Percentiles rank a stretch among this genome's conserved stretches.
These are phyloP conservation scores for Lecanoromycetidae sp. DNA, from an alignment of 2,329 filamentous ascomycete genomes.

Conservation along the genomic window DNA sequence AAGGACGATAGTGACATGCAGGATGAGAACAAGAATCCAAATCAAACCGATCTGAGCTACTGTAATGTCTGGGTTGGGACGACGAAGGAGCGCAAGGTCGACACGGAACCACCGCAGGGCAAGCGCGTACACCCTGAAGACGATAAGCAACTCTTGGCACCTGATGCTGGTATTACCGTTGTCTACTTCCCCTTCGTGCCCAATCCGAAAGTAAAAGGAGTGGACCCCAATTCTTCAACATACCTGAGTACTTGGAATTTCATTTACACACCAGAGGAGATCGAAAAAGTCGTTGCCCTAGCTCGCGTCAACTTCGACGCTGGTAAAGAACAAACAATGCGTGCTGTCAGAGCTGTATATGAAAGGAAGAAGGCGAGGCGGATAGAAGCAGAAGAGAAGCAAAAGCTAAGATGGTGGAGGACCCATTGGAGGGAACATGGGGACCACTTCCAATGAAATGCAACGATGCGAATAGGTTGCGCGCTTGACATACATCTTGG, in stretches of 20 bases:
- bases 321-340: constrained; percentile 63
- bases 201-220: constrained; percentile 64
- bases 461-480: not conserved
- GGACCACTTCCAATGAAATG: constrained; percentile 18
- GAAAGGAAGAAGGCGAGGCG: constrained; percentile 71
- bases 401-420: constrained; percentile 27
- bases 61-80: constrained; percentile 94
- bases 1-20: constrained; percentile 15
- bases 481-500: too few relatives aligned
- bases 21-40: constrained; percentile 10
- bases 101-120: constrained; percentile 40
- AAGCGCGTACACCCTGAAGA: constrained; percentile 43
- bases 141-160: constrained; percentile 50
- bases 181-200: constrained; percentile 82
- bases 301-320: constrained; percentile 79
- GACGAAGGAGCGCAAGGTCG: constrained; percentile 56
- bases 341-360: constrained; percentile 77
- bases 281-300: constrained; percentile 71
- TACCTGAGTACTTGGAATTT: constrained; percentile 98
- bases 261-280: constrained; percentile 80
- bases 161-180: constrained; percentile 74
- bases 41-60: constrained; percentile 55
- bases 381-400: constrained; percentile 38
- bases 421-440: constrained; percentile 19
- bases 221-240: constrained; percentile 73